These are phyloP conservation scores for Tephrocybe sp. DNA, from an alignment of 768 basidiomycete species.

Conservation along the genomic window DNA sequence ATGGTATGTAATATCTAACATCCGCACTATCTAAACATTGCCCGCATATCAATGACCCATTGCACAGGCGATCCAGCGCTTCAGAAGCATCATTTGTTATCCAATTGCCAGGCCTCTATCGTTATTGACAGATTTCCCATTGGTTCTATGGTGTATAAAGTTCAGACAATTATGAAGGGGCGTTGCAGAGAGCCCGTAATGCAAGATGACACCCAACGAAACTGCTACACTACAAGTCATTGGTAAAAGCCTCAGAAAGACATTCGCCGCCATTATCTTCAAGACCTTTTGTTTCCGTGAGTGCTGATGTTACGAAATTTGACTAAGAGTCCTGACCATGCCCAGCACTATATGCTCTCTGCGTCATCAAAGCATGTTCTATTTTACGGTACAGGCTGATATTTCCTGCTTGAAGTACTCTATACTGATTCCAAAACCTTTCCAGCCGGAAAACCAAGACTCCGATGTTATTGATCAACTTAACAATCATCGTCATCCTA, in stretches of 20 bases:
- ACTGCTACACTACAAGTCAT: constrained; percentile 1
- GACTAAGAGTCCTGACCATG: not conserved
- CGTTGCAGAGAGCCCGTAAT: not conserved
- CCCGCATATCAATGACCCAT: not conserved
- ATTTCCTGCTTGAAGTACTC: not conserved
- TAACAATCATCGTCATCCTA: constrained; percentile 5
- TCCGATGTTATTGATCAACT: not conserved
- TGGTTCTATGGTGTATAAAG: too few relatives aligned
- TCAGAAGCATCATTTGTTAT: not conserved
- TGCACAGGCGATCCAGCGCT: not conserved
- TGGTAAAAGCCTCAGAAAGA: constrained; percentile 3
- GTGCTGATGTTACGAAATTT: not conserved
- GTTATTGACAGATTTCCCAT: too few relatives aligned
- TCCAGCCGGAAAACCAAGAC: not conserved
- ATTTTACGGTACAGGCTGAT: not conserved
- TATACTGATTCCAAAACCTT: not conserved
- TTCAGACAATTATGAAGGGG: not conserved
- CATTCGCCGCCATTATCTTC: constrained; percentile 7
- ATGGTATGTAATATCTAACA: too few relatives aligned
- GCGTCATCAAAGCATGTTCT: constrained; percentile 4
- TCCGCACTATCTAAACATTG: too few relatives aligned
- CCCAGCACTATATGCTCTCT: constrained; percentile 2
- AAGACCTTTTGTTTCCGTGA: constrained; percentile 9
- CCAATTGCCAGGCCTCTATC: not conserved
- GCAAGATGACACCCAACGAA: constrained; percentile 7